phyloP scores from a whole-genome alignment of 1,139 yeast genomes.

The Candida buenavistaensis region DNA sequence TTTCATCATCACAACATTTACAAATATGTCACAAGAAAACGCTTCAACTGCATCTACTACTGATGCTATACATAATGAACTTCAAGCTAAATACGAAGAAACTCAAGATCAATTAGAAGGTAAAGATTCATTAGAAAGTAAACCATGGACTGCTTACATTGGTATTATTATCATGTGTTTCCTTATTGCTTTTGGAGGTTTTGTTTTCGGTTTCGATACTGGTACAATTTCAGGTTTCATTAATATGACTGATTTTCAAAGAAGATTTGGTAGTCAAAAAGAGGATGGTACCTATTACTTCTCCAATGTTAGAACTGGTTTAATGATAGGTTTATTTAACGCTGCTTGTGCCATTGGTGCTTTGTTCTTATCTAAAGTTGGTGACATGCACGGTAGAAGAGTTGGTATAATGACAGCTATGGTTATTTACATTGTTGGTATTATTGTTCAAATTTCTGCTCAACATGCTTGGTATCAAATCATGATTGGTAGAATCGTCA shows the following conservation, averaged over 20 bases:
- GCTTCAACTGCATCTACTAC: slow-evolving; percentile 33
- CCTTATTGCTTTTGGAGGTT: slow-evolving; percentile 61
- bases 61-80: slow-evolving; percentile 69
- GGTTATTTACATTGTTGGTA: slow-evolving; percentile 49
- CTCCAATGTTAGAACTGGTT: slow-evolving; percentile 51
- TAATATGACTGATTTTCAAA: slow-evolving; percentile 53
- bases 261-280: slow-evolving; percentile 44
- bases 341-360: slow-evolving; percentile 78
- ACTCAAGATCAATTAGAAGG: slow-evolving; percentile 2
- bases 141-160: slow-evolving; percentile 10
- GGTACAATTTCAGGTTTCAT: slow-evolving; percentile 73
- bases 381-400: slow-evolving; percentile 57
- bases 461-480: slow-evolving; percentile 49
- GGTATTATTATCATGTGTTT: slow-evolving; percentile 25
- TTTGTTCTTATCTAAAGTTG: slow-evolving; percentile 52
- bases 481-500: slow-evolving; percentile 60
- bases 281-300: slow-evolving; percentile 31
- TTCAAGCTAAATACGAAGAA: slow-evolving; percentile 67
- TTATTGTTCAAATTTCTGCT: slow-evolving; percentile 45
- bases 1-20: slow-evolving; percentile 4
- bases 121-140: slow-evolving; percentile 7
- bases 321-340: slow-evolving; percentile 63
- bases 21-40: slow-evolving; percentile 11
- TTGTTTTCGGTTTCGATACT: slow-evolving; percentile 73
- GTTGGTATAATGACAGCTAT: slow-evolving; percentile 46